Evolutionary conservation across 129 eudicot species (phyloP).

Genomic region (Flaveria ramosissima): DNA sequence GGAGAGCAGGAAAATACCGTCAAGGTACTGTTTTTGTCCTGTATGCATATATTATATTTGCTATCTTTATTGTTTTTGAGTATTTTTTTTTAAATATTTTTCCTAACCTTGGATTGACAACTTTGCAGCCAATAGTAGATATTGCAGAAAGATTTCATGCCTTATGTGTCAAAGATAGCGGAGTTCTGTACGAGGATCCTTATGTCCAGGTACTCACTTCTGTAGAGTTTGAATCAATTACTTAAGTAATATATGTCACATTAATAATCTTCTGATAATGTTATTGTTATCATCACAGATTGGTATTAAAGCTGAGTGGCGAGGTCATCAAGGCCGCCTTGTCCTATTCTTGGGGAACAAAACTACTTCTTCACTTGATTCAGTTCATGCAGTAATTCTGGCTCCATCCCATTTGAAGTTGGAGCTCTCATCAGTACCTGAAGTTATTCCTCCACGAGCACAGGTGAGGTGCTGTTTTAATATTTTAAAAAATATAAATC

Average conservation of each 20-base stretch:
- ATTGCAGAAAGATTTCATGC: slow-evolving; percentile 71
- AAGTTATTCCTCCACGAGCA: slow-evolving; percentile 90
- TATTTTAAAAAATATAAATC: neutral
- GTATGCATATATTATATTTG: neutral
- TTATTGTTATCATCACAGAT: slow-evolving; percentile 47
- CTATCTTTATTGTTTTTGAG: slow-evolving; percentile 9
- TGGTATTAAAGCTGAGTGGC: slow-evolving; percentile 98
- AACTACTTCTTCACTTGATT: slow-evolving; percentile 75
- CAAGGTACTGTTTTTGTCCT: slow-evolving; percentile 55
- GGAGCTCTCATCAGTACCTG: slow-evolving; percentile 82
- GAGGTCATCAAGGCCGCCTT: slow-evolving; percentile 87
- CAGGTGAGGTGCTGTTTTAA: slow-evolving; percentile 50
- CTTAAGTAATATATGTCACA: neutral
- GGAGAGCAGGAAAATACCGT: slow-evolving; percentile 60
- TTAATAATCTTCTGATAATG: neutral
- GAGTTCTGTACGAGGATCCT: slow-evolving; percentile 93
- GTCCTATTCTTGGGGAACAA: slow-evolving; percentile 90
- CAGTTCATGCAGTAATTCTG: slow-evolving; percentile 72
- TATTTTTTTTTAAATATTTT: neutral
- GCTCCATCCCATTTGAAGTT: slow-evolving; percentile 77
- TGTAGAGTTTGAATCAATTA: slow-evolving; percentile 1
- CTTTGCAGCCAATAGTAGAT: slow-evolving; percentile 81
- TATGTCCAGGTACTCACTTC: slow-evolving; percentile 63
- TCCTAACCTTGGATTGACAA: neutral
- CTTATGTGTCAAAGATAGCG: slow-evolving; percentile 84